A percentile compares a stretch with the other conserved stretches of the same genome.
Conservation (phyloP, 306 rosid genomes). For the Arachis stenosperma region DNA sequence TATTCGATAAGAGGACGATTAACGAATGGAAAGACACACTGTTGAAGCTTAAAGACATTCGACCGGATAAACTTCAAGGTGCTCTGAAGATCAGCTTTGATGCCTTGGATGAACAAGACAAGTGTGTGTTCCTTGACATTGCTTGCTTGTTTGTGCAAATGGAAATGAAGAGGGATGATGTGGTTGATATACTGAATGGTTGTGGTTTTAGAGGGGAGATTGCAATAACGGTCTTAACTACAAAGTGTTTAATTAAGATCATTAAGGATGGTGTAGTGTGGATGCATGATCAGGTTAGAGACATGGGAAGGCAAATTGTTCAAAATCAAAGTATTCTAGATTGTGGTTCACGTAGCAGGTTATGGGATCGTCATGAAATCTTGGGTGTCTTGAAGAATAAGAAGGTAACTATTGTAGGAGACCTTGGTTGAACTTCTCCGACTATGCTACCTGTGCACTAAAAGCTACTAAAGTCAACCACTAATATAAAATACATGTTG, state of each 20-base stretch:
- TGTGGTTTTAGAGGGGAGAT: conserved; percentile 54
- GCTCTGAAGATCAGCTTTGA: conserved; percentile 58
- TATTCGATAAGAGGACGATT: conserved; percentile 44
- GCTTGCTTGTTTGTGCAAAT: conserved; percentile 54
- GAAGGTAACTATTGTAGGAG: conserved; percentile 42
- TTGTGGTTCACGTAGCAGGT: conserved; percentile 52
- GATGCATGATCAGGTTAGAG: conserved; percentile 74
- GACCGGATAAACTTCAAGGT: conserved; percentile 45
- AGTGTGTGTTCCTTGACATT: conserved; percentile 60
- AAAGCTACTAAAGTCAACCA: too few species aligned
- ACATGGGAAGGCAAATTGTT: conserved; percentile 70
- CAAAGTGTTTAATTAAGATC: conserved; percentile 58
- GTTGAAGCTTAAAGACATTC: conserved; percentile 45
- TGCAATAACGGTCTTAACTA: conserved; percentile 41
- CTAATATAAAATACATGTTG: too few species aligned
- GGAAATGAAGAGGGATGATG: conserved; percentile 50
- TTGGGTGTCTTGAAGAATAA: conserved; percentile 38
- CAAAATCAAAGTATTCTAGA: conserved; percentile 10
- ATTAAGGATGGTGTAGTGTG: conserved; percentile 35
- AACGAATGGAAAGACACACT: conserved; percentile 54
- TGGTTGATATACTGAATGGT: conserved; percentile 49
- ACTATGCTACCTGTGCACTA: too few species aligned
- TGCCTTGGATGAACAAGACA: conserved; percentile 50
- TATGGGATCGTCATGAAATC: conserved; percentile 63
- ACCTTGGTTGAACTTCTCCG: neutral